Percentiles rank a stretch among this genome's conserved stretches.
Evolutionary conservation across 768 basidiomycete species (phyloP).

Genomic region (Tylopilus cervinicoccineus): DNA sequence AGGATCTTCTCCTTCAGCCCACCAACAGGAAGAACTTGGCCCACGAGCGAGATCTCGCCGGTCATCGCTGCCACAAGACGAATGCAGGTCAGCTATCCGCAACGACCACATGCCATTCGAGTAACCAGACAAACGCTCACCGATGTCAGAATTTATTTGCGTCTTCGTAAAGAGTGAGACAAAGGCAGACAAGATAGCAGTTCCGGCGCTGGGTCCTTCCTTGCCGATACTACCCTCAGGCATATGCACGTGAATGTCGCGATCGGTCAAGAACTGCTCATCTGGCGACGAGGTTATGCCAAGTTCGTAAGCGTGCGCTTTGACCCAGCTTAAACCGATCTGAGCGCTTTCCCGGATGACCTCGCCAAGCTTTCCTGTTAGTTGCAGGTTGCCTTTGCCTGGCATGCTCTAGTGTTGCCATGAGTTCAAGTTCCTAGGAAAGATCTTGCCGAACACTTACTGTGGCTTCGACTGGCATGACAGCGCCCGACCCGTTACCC

Average conservation of each 20-base stretch:
- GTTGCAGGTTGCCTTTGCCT: constrained; percentile 85
- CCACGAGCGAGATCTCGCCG: constrained; percentile 94
- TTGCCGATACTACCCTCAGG: constrained; percentile 91
- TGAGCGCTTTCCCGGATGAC: constrained; percentile 96
- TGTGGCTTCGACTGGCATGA: constrained; percentile 96
- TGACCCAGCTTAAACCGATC: constrained; percentile 92
- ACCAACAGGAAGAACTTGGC: constrained; percentile 94
- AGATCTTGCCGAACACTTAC: constrained; percentile 42
- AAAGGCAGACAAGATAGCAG: constrained; percentile 87
- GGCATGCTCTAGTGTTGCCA: constrained; percentile 73
- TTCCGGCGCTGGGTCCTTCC: constrained; percentile 96
- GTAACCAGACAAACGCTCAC: constrained; percentile 39
- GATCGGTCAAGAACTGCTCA: constrained; percentile 79
- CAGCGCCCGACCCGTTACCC: constrained; percentile 93
- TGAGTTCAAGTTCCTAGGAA: not conserved
- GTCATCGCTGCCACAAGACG: constrained; percentile 75
- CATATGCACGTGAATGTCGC: constrained; percentile 96
- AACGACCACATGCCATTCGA: not conserved
- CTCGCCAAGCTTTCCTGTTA: constrained; percentile 97
- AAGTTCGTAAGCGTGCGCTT: constrained; percentile 82
- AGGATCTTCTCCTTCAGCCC: constrained; percentile 96
- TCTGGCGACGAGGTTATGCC: constrained; percentile 73
- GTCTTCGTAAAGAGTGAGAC: constrained; percentile 89
- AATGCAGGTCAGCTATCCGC: not conserved
- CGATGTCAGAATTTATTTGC: constrained; percentile 81